A percentile compares a stretch with the other conserved stretches of the same genome.
Conservation (phyloP, 768 basidiomycete species). For the Tricholoma hemisulphureum region DNA sequence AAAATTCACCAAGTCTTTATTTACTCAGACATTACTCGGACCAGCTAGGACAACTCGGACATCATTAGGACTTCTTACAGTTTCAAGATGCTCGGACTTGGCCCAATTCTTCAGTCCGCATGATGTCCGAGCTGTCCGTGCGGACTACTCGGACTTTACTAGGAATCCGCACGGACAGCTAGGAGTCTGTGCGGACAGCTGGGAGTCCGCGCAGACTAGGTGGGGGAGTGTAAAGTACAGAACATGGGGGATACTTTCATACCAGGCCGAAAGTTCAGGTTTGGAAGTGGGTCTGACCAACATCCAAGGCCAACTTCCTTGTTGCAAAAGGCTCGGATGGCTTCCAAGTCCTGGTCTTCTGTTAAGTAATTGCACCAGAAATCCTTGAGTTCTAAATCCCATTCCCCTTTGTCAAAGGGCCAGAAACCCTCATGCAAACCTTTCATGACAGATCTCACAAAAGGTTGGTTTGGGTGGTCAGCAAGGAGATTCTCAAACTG, state of each 20-base stretch:
- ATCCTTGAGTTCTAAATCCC: constrained; percentile 7
- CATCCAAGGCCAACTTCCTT: constrained; percentile 17
- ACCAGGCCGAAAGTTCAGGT: constrained; percentile 17
- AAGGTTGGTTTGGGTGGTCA: constrained; percentile 28
- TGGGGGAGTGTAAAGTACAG: no score
- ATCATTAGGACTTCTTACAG: no score
- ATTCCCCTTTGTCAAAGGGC: constrained; percentile 28
- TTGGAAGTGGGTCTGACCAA: constrained; percentile 14
- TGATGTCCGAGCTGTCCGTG: no score
- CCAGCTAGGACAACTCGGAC: no score
- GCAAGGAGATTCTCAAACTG: constrained; percentile 19
- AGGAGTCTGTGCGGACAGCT: no score
- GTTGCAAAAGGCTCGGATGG: constrained; percentile 12
- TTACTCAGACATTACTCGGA: no score
- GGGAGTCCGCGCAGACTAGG: no score
- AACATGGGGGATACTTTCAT: constrained; percentile 26
- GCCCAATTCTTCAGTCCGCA: no score
- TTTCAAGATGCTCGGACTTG: no score
- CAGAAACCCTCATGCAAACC: constrained; percentile 31
- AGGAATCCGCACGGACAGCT: no score
- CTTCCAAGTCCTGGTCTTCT: constrained; percentile 10
- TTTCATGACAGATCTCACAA: constrained; percentile 25
- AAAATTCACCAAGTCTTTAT: no score
- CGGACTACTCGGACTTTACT: no score
- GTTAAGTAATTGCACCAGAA: constrained; percentile 11